Evolutionary conservation across 78 protist species (phyloP), one percentile per base, ranked within the genome.

Genomic region (Polysphondylium violaceum): DNA sequence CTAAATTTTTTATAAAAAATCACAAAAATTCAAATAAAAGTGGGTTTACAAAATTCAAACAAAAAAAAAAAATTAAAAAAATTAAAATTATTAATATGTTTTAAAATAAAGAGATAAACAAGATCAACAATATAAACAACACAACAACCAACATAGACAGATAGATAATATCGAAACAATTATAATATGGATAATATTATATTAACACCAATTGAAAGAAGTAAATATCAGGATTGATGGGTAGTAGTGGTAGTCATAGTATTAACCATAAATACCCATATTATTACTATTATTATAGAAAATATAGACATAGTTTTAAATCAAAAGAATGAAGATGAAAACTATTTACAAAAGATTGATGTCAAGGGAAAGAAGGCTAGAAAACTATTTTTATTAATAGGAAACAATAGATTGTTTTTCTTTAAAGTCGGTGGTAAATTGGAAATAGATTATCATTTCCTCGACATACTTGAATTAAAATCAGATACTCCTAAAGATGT

Each of bases 341-440:
- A 81, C 31, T 44, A 68, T 47, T 17, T 81, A 35, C 90, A 69
- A 56, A 81, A 33, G 36, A 35, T 81, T 27, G 90, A 81, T 17
- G 90, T 81, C 12, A 81, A 69, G 5, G 90, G 90, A 51, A 81
- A 81, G 71, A 81, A 81, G 43, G 53, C 90, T 8, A 67, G 88
- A 40, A 81, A 81, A 69, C 17, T 81, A 43, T 81, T 81, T 50
- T 50, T 81, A 8, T 55, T 81, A 1, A 69, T 81, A 31, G 90
- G 90, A 11, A 81, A 81, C 27, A 81, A 81, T 21, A 50, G 90
- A 69, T n/a, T 69, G 11, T 68, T 81, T 43, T 81, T 81, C 31
- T 81, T 81, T 55, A 81, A 81, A 68, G 81, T 69, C 21, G 90
- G 90, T 69, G 90, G 90, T 40, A 81, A 81, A 35, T 36, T 81